Percentiles rank a stretch among this genome's conserved stretches.
Evolutionary conservation across 169 alveolate species (phyloP).

Genomic region (Cystoisospora suis): DNA sequence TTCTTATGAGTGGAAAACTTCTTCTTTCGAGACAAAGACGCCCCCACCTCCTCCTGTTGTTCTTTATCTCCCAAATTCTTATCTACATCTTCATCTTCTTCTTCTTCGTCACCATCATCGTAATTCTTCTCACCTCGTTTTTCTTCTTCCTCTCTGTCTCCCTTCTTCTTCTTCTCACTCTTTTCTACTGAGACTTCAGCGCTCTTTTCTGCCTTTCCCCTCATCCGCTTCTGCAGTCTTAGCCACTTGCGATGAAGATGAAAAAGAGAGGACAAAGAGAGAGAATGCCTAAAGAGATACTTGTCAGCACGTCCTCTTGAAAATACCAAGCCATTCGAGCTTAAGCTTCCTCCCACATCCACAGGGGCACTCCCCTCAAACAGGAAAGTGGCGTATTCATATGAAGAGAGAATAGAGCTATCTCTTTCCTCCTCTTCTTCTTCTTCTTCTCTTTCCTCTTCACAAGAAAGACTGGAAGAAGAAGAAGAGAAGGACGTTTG

Average conservation of each 20-base stretch:
- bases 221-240: neutral
- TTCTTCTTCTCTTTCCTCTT: neutral
- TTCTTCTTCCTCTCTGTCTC: neutral
- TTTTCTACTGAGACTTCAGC: neutral
- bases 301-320: neutral
- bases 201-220: neutral
- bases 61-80: neutral
- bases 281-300: neutral
- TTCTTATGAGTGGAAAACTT: no score
- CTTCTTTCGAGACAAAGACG: no score
- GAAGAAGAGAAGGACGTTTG: neutral
- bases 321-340: neutral
- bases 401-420: neutral
- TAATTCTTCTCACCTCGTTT: neutral
- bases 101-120: neutral
- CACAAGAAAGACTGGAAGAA: neutral
- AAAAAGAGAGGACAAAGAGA: neutral
- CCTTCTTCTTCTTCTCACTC: neutral
- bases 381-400: neutral
- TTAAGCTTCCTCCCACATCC: neutral
- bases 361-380: neutral
- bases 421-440: neutral
- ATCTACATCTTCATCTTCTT: neutral
- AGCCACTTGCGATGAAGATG: neutral
- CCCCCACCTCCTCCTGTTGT: no score